Evolutionary conservation across 2,329 filamentous ascomycete genomes (phyloP), one percentile per base, ranked within the genome.

Genomic region (Fusarium metavorans): DNA sequence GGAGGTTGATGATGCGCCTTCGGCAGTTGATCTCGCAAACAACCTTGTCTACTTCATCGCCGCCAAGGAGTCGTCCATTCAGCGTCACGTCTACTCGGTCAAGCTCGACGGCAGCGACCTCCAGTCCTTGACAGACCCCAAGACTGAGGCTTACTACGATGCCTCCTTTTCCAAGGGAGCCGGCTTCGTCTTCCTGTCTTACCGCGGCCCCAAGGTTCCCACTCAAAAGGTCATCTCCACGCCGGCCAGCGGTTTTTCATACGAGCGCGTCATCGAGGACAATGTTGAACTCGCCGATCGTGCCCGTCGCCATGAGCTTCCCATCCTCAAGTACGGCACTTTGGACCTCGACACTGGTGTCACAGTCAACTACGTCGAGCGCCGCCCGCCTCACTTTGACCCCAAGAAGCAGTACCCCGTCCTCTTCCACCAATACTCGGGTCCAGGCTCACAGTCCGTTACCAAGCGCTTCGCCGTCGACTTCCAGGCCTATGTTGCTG

Each of bases 401-500:
- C 87, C 91, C 20, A 92, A 91, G 77, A 95, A 94, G 84, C 92
- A 93, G 80, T 98, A 99, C 77, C 97, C 97, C 0, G 95, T 99
- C 1, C 89, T 99, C 6, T 99, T 99, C 87, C 93, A 94, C 79
- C 92, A 98, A 68, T 99, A 99, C 85, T 96, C 94, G 27, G 97
- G 97, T 0, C 97, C 97, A 0, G 94, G 93, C n/a, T 98, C 95
- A 20, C 97, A 99, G 81, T 90, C 90, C 9, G 97, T 99, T 2
- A 88, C 90, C 77, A 95, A 96, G 81, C 89, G 84, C 66, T 99
- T 98, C 84, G 83, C 82, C 11, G 91, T 99, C 68, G 94, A 98
- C 81, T 99, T 97, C 81, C 95, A 98, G 81, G 90, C 94, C 8
- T 98, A 97, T 80, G 87, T 98, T 48, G 95, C 97, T 35, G 93